These are phyloP conservation scores for Acacia acuminata DNA, from an alignment of 306 rosid genomes.

Conservation along the genomic window DNA sequence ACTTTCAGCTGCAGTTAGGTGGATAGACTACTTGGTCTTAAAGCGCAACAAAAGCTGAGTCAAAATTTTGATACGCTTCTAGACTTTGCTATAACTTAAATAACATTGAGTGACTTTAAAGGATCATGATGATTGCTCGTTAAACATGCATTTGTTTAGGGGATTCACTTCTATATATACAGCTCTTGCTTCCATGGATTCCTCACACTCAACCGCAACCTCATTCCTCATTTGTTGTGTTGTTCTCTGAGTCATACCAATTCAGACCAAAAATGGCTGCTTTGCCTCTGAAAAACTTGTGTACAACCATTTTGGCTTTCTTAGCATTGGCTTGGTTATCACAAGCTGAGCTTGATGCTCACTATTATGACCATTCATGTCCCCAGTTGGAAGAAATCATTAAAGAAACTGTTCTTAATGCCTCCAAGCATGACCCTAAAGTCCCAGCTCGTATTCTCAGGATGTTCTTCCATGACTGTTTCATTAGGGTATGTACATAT, in stretches of 20 bases:
- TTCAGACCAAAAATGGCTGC: background rate
- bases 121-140: background rate
- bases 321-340: background rate
- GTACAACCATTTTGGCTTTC: background rate
- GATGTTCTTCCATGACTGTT: constrained; percentile 85
- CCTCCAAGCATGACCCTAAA: constrained; percentile 59
- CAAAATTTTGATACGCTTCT: background rate
- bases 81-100: background rate
- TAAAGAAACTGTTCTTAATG: constrained; percentile 52
- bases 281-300: background rate
- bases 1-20: background rate
- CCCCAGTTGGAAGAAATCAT: constrained; percentile 65
- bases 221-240: background rate
- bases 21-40: constrained; percentile 18
- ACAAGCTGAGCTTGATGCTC: constrained; percentile 41
- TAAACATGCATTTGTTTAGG: background rate
- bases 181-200: constrained; percentile 24
- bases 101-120: constrained; percentile 9
- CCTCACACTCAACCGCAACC: background rate
- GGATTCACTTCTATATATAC: background rate
- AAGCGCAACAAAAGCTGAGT: constrained; percentile 14
- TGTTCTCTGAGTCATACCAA: background rate
- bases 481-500: constrained; percentile 56
- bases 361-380: constrained; percentile 56
- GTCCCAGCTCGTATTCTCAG: constrained; percentile 72